Conservation (phyloP, 2,329 filamentous ascomycete genomes). For the Epichloe typhina region DNA sequence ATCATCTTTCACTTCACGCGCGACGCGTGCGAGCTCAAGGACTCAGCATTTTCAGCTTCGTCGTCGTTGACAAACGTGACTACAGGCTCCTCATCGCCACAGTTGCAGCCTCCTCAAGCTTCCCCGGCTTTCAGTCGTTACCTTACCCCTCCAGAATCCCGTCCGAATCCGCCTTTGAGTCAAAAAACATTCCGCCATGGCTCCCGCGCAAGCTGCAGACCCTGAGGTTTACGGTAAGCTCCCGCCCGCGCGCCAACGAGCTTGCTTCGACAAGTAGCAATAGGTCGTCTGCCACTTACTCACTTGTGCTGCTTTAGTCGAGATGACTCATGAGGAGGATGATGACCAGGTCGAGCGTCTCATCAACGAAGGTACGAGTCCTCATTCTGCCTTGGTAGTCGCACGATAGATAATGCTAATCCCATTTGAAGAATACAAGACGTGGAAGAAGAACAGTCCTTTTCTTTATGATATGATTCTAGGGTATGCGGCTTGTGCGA, state of each 20-base stretch:
- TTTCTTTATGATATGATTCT: slow-evolving; percentile 98
- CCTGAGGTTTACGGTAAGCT: slow-evolving; percentile 24
- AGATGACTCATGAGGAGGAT: slow-evolving; percentile 49
- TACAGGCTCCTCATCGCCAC: background rate
- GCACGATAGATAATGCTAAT: background rate
- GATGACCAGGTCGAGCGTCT: slow-evolving; percentile 68
- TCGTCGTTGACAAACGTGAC: slow-evolving; percentile 16
- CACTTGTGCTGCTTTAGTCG: slow-evolving; percentile 15
- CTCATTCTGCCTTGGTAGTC: background rate
- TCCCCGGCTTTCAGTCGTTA: background rate
- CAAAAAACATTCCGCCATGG: slow-evolving; percentile 15
- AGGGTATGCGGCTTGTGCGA: slow-evolving; percentile 34
- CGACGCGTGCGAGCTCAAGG: slow-evolving; percentile 18
- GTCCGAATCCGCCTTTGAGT: background rate
- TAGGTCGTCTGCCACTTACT: background rate
- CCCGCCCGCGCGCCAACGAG: background rate
- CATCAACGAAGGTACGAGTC: slow-evolving; percentile 68
- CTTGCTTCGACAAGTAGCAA: background rate
- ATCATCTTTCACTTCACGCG: slow-evolving; percentile 20
- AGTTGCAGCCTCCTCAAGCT: background rate
- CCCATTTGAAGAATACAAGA: slow-evolving; percentile 71
- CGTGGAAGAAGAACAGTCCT: slow-evolving; percentile 98
- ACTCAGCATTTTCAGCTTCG: slow-evolving; percentile 5
- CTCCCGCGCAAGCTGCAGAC: slow-evolving; percentile 22
- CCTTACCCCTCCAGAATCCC: too few species aligned